Conservation (phyloP, 1,284 basidiomycete species). For the Moesziomyces aphidis region DNA sequence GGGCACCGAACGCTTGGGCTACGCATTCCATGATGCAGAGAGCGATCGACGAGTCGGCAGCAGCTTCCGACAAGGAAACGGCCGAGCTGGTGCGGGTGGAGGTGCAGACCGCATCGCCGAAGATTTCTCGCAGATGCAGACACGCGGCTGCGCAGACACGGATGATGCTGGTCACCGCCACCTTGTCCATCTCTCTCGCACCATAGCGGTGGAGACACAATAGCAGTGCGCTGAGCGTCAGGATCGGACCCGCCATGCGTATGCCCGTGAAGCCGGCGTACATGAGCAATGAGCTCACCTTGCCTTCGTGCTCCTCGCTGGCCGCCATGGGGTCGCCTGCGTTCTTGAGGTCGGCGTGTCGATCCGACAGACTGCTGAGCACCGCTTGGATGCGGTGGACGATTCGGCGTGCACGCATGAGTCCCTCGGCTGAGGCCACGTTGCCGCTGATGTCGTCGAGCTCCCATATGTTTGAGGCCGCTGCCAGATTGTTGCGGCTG, state of each 20-base stretch:
- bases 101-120: neutral
- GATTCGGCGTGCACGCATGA: neutral
- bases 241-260: neutral
- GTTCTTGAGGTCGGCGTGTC: constrained; percentile 1
- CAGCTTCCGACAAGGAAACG: neutral
- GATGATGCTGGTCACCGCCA: neutral
- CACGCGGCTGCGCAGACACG: neutral
- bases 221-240: neutral
- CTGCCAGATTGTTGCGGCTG: neutral
- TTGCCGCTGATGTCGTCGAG: constrained; percentile 26
- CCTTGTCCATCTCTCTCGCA: neutral
- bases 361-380: constrained; percentile 9
- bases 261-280: neutral
- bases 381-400: constrained; percentile 9
- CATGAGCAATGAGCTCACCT: neutral
- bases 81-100: neutral
- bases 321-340: neutral
- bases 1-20: constrained; percentile 2
- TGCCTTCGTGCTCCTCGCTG: neutral
- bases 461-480: constrained; percentile 3
- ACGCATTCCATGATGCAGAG: constrained; percentile 24
- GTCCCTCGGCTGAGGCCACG: constrained; percentile 5
- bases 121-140: neutral
- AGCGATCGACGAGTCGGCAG: neutral
- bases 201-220: neutral